Evolutionary conservation across 1,284 basidiomycete species (phyloP).

Genomic region (Somion occarium): DNA sequence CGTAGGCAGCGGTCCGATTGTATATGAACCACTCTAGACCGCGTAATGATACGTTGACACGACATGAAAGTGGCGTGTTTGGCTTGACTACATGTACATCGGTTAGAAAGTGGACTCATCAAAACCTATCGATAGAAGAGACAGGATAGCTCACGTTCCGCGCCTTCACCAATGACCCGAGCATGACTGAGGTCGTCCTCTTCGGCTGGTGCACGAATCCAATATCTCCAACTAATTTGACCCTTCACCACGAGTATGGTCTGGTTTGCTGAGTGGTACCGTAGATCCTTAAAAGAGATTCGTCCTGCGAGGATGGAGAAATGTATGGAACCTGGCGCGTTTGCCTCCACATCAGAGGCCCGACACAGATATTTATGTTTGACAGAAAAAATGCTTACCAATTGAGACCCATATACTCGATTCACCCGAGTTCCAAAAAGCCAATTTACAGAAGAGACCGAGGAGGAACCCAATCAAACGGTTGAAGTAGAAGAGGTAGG

Average conservation of each 20-base stretch:
- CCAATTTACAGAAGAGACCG: slow-evolving; percentile 52
- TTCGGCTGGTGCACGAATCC: slow-evolving; percentile 71
- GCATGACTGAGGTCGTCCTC: slow-evolving; percentile 61
- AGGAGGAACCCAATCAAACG: slow-evolving; percentile 70
- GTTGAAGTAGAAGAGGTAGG: slow-evolving; percentile 91
- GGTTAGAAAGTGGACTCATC: background rate
- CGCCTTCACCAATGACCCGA: slow-evolving; percentile 43
- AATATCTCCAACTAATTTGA: slow-evolving; percentile 88
- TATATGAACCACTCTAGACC: slow-evolving; percentile 91
- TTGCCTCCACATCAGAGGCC: no score
- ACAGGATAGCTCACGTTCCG: slow-evolving; percentile 30
- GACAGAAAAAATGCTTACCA: slow-evolving; percentile 39
- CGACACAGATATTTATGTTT: background rate
- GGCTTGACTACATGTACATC: slow-evolving; percentile 19
- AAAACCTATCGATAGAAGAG: background rate
- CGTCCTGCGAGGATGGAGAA: slow-evolving; percentile 85
- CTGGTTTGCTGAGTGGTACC: slow-evolving; percentile 89
- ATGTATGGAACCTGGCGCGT: slow-evolving; percentile 71
- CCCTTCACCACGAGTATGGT: slow-evolving; percentile 79
- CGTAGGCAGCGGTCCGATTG: slow-evolving; percentile 84
- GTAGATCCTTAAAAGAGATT: slow-evolving; percentile 80
- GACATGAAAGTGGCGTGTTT: slow-evolving; percentile 53
- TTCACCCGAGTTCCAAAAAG: slow-evolving; percentile 68
- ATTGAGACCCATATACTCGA: slow-evolving; percentile 75
- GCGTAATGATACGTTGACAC: slow-evolving; percentile 73